phyloP scores from a whole-genome alignment of 1,284 basidiomycete species.

The Ceratobasidium sp. region DNA sequence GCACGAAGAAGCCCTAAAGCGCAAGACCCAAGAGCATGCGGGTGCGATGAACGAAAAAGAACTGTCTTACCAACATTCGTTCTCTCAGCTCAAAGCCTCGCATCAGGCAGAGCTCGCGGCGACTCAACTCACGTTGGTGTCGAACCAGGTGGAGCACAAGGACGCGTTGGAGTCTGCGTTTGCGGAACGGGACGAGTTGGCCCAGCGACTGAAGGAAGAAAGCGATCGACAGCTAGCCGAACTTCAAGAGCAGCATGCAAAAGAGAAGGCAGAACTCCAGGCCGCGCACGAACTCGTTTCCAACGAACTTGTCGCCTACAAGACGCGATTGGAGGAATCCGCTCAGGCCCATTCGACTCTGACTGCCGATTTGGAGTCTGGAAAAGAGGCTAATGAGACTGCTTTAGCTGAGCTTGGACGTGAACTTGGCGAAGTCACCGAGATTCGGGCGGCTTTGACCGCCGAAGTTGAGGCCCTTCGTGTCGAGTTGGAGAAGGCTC shows the following conservation, averaged over 20 bases:
- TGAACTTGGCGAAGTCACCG: conserved; percentile 56
- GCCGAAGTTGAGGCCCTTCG: conserved; percentile 63
- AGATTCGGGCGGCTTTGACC: conserved; percentile 62
- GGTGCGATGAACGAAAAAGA: conserved; percentile 38
- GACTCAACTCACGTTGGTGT: conserved; percentile 55
- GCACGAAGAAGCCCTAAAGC: conserved; percentile 24
- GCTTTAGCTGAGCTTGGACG: conserved; percentile 54
- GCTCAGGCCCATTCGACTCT: conserved; percentile 59
- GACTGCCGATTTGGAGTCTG: conserved; percentile 51
- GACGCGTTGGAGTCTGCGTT: conserved; percentile 54
- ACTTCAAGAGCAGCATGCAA: conserved; percentile 53
- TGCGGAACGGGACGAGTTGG: conserved; percentile 51
- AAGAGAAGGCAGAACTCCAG: conserved; percentile 56
- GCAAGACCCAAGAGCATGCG: conserved; percentile 37
- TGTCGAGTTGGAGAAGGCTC: conserved; percentile 66
- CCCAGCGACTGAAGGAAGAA: conserved; percentile 55
- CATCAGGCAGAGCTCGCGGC: conserved; percentile 58
- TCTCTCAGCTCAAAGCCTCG: conserved; percentile 52
- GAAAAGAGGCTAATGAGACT: conserved; percentile 59
- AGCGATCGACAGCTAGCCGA: conserved; percentile 53
- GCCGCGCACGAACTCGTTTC: conserved; percentile 63
- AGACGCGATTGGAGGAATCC: conserved; percentile 62
- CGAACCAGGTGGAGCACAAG: conserved; percentile 58
- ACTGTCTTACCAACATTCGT: conserved; percentile 4
- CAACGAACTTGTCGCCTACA: conserved; percentile 69